Evolutionary conservation across 2,329 filamentous ascomycete genomes (phyloP).

Genomic region (Mycocentrospora acerina): DNA sequence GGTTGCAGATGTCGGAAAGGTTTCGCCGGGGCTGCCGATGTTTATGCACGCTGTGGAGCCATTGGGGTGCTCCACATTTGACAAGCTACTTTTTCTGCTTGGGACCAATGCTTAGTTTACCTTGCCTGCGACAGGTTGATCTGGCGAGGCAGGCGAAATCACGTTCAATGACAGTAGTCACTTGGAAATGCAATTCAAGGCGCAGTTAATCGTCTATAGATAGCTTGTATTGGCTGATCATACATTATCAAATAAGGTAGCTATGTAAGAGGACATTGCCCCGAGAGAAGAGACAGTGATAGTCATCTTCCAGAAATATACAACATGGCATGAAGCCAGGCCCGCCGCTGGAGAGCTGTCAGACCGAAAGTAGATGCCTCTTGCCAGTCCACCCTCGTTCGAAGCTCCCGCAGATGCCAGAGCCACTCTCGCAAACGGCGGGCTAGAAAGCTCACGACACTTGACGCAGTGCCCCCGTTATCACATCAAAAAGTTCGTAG

Average conservation of each 20-base stretch:
- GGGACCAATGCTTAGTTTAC: no score
- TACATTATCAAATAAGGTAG: conserved; percentile 47
- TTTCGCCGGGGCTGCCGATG: conserved; percentile 24
- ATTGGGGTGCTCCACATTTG: conserved; percentile 16
- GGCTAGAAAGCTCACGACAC: conserved; percentile 24
- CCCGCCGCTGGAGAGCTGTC: conserved; percentile 2
- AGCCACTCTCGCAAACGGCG: conserved; percentile 2
- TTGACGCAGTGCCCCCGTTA: conserved; percentile 31
- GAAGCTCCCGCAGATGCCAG: no score
- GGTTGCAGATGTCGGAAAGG: conserved; percentile 12
- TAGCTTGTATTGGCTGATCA: conserved; percentile 29
- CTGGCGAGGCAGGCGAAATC: no score
- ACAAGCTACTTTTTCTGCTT: not conserved
- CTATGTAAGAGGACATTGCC: conserved; percentile 45
- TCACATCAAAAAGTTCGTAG: conserved; percentile 39
- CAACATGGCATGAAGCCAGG: conserved; percentile 25
- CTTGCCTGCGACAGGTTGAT: no score
- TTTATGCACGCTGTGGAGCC: conserved; percentile 13
- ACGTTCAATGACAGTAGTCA: no score
- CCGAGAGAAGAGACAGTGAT: conserved; percentile 27
- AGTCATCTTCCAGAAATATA: conserved; percentile 42
- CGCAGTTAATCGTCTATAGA: no score
- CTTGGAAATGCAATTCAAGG: no score
- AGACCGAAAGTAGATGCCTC: no score
- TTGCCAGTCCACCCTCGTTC: no score